Base-by-base conservation (phyloP, 2,329 filamentous ascomycete genomes). In the Juglanconis juglandina region DNA sequence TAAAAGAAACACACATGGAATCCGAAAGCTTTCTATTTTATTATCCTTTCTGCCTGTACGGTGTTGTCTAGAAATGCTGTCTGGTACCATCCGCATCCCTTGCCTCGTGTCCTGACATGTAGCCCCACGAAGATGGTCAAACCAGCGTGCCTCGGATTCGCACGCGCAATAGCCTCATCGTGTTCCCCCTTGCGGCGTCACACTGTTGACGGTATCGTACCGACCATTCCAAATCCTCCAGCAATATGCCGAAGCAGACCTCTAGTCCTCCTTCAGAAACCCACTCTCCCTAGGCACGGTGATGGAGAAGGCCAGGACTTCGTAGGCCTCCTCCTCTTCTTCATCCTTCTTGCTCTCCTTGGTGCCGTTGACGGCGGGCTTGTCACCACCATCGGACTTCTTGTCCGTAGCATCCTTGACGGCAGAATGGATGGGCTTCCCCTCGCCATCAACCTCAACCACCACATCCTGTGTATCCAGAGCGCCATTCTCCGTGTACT, bases 401-500 rank as follows among this genome's bases (percentile, higher is more conserved):
- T 74, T 72, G 32, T 77, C 64, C 60, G 72, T 71, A 66, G 77
- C 46, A 48, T 8, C 4, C 10, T 48, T 17, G 9, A 7, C 3
- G 24, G 8, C 46, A 48, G 24, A 5, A 3, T 24, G 76, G 34
- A 81, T 67, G 0, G 77, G 72, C 35, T 77, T 78, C 0, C 82
- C 81, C 5, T 82, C 64, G 0, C 70, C 75, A 50, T 83, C 82
- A 1, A 85, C 71, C 58, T 85, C 81, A 2, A 86, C 82, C 1
- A 86, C 75, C 1, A 83, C 77, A 51, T 86, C 83, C 46, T 76
- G 68, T 0, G 75, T 80, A 65, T 86, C 84, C 3, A 86, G 71
- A 58, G 76, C 82, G 3, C 82, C 83, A 64, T 87, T 85, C 71
- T 98, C 94, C 0, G 87, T 92, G 70, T 93, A 98, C 3, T 79